phyloP scores from a whole-genome alignment of 2,329 filamentous ascomycete species.

The Polytolypa hystricis region DNA sequence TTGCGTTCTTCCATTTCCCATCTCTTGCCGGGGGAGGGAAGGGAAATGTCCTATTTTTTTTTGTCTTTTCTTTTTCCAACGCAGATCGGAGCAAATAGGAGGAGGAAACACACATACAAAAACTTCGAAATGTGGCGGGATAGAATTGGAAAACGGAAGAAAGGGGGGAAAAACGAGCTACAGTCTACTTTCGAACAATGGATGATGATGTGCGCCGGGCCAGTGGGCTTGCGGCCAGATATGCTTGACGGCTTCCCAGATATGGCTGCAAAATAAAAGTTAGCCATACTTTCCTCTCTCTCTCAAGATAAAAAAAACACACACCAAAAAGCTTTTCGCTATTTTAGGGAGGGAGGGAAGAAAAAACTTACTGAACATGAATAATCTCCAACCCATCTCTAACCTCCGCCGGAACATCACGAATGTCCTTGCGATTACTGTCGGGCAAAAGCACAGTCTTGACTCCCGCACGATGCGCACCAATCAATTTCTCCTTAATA shows the following conservation, averaged over 20 bases:
- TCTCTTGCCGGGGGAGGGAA: too few relatives aligned
- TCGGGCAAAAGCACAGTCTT: conserved; percentile 84
- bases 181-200: conserved; percentile 67
- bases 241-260: conserved; percentile 83
- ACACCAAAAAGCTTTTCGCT: conserved; percentile 2
- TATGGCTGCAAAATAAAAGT: conserved; percentile 48
- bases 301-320: too few relatives aligned
- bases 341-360: not conserved
- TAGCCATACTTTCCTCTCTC: too few relatives aligned
- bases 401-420: conserved; percentile 84
- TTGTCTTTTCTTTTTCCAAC: too few relatives aligned
- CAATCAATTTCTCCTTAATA: conserved; percentile 98
- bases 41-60: too few relatives aligned
- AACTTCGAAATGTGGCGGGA: too few relatives aligned
- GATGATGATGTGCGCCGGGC: conserved; percentile 60
- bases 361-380: conserved; percentile 61
- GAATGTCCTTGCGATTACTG: conserved; percentile 83
- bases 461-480: conserved; percentile 81
- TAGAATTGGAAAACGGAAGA: too few relatives aligned
- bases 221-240: conserved; percentile 88
- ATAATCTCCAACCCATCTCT: conserved; percentile 77
- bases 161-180: too few relatives aligned
- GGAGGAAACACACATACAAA: too few relatives aligned
- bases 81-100: too few relatives aligned
- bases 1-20: too few relatives aligned